Evolutionary conservation across 768 basidiomycete genomes (phyloP).

Genomic region (Porphyrellus cyaneotinctus): DNA sequence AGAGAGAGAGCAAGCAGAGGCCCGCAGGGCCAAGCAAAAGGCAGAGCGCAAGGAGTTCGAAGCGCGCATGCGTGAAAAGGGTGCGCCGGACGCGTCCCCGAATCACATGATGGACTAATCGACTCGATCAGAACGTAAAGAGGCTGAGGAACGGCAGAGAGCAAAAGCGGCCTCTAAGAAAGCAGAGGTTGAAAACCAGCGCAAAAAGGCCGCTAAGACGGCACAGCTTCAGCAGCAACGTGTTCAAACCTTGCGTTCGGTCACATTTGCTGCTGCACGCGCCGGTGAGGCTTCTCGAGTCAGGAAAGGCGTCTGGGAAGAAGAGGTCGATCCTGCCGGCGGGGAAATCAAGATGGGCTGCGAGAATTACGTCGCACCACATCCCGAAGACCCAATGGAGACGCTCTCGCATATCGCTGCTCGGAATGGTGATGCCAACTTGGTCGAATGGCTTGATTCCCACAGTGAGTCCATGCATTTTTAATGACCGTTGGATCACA

Average conservation of each 20-base stretch:
- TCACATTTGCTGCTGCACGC: slow-evolving; percentile 64
- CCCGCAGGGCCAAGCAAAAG: slow-evolving; percentile 44
- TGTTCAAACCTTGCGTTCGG: slow-evolving; percentile 54
- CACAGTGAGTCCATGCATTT: slow-evolving; percentile 50
- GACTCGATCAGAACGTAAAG: slow-evolving; percentile 39
- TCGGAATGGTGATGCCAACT: slow-evolving; percentile 47
- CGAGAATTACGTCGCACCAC: slow-evolving; percentile 43
- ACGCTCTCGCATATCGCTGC: slow-evolving; percentile 69
- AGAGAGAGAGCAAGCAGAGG: slow-evolving; percentile 52
- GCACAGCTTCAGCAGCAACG: slow-evolving; percentile 44
- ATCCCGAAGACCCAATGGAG: slow-evolving; percentile 55
- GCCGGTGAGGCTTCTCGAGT: slow-evolving; percentile 48
- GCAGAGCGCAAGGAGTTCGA: slow-evolving; percentile 43
- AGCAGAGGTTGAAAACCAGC: slow-evolving; percentile 46
- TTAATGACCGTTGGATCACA: slow-evolving; percentile 23
- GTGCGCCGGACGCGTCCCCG: slow-evolving; percentile 29
- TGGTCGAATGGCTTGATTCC: slow-evolving; percentile 66
- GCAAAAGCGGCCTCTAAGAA: slow-evolving; percentile 53
- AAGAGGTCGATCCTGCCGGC: slow-evolving; percentile 65
- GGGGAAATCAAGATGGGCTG: slow-evolving; percentile 61
- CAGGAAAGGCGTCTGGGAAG: slow-evolving; percentile 65
- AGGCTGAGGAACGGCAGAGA: slow-evolving; percentile 57
- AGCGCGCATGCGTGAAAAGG: slow-evolving; percentile 48
- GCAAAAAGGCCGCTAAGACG: slow-evolving; percentile 45
- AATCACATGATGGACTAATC: slow-evolving; percentile 13